Evolutionary conservation across 192 early-diverging fungal genomes (phyloP).

Genomic region (Glomus cerebriforme): DNA sequence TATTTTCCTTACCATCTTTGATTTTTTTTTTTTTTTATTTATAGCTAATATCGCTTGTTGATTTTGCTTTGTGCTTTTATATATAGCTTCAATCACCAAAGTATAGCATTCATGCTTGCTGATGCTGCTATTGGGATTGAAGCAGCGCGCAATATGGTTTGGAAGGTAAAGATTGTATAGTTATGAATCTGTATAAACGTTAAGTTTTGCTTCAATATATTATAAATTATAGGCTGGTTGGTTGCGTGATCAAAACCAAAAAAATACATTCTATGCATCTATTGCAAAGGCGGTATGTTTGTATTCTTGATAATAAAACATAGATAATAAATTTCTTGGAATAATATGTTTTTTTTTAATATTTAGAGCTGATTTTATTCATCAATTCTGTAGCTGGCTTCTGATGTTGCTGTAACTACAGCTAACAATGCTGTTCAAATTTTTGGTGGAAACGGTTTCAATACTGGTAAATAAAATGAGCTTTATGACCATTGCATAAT

Average conservation of each 20-base stretch:
- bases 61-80: background rate
- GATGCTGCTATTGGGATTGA: conserved; percentile 97
- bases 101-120: conserved; percentile 91
- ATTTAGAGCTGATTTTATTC: no score
- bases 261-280: conserved; percentile 92
- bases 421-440: conserved; percentile 93
- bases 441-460: conserved; percentile 89
- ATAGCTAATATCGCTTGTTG: background rate
- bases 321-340: background rate
- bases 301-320: conserved; percentile 33
- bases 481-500: background rate
- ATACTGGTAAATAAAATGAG: conserved; percentile 39
- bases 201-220: background rate
- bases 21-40: background rate
- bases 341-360: no score
- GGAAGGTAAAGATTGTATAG: conserved; percentile 44
- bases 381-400: conserved; percentile 57
- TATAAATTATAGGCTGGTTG: conserved; percentile 58
- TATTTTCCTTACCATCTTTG: background rate
- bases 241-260: conserved; percentile 82
- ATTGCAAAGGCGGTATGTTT: conserved; percentile 78
- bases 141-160: conserved; percentile 84
- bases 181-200: background rate
- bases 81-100: conserved; percentile 75
- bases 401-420: conserved; percentile 78